Conservation (phyloP, 129 eudicot genomes). For the Escallonia herrerae region DNA sequence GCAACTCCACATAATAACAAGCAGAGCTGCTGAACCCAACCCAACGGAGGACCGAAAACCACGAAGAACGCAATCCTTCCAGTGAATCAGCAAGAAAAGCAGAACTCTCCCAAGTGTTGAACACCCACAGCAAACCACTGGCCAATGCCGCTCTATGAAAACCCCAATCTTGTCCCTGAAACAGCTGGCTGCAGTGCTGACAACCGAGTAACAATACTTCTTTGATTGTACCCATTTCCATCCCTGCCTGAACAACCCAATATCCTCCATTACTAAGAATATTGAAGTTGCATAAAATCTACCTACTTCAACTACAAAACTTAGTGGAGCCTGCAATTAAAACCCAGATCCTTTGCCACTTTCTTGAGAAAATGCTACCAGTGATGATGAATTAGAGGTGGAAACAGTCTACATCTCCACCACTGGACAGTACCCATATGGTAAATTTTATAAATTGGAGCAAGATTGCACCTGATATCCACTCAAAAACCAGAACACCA, state of each 20-base stretch:
- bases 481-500: neutral
- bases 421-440: neutral
- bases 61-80: constrained; percentile 56
- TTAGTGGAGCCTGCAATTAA: constrained; percentile 1
- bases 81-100: constrained; percentile 38
- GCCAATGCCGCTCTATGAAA: constrained; percentile 76
- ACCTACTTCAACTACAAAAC: neutral
- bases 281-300: neutral
- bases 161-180: constrained; percentile 49
- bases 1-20: constrained; percentile 91
- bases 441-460: too few relatives aligned
- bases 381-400: constrained; percentile 4
- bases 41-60: constrained; percentile 57
- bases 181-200: constrained; percentile 22
- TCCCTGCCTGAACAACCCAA: constrained; percentile 68
- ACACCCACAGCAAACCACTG: constrained; percentile 66
- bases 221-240: constrained; percentile 77
- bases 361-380: neutral
- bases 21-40: constrained; percentile 69
- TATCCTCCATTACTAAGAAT: constrained; percentile 65
- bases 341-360: neutral
- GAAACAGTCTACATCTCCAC: constrained; percentile 5
- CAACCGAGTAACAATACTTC: constrained; percentile 41
- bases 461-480: neutral
- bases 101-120: constrained; percentile 39